Base-by-base conservation (phyloP, 2,329 filamentous ascomycete genomes). In the Fusarium miscanthi region DNA sequence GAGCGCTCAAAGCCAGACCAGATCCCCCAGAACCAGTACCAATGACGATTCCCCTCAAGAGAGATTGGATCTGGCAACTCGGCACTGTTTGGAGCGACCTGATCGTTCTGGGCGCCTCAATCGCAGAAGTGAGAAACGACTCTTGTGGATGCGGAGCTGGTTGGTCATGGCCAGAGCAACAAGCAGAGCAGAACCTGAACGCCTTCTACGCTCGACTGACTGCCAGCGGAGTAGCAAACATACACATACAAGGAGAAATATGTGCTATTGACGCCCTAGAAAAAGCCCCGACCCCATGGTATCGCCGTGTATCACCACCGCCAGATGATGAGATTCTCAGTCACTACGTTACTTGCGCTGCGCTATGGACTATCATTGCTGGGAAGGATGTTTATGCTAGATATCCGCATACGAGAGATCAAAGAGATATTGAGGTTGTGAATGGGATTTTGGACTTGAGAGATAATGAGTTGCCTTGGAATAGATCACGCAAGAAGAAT, bases 121-220 rank as follows among this genome's bases (percentile, higher is more conserved):
- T 61, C 3, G 11, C 60, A 1, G 67, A 70, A 25, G 53, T 54
- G 2, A 66, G 43, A 0, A 70, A 70, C 1, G 66, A 70, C 1
- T n/a, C 21, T 0, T 66, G 60, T 6, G 67, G 66, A 11, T 70
- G 60, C 2, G 67, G 67, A 23, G 66, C 66, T 0, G 66, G 67
- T 14, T 70, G 67, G 67, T 1, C 53, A 4, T 61, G 53, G 67
- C 42, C 66, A 6, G 67, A 70, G 16, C 60, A 54, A 8, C 38
- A 49, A 1, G 66, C 60, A 2, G 53, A 51, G 30, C 60, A 66
- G 31, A 70, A 70, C 8, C 21, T 70, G 10, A 41, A 23, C 1
- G 42, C 42, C 0, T 70, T 70, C 9, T 19, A 51, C 2, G 66
- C 67, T 6, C 30, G 66, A 13, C 27, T 70, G 0, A 61, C 66